Percentiles rank a stretch among this genome's conserved stretches.
These are phyloP conservation scores for Zea mays DNA, from an alignment of 176 grass and related monocot genomes.

Conservation along the genomic window DNA sequence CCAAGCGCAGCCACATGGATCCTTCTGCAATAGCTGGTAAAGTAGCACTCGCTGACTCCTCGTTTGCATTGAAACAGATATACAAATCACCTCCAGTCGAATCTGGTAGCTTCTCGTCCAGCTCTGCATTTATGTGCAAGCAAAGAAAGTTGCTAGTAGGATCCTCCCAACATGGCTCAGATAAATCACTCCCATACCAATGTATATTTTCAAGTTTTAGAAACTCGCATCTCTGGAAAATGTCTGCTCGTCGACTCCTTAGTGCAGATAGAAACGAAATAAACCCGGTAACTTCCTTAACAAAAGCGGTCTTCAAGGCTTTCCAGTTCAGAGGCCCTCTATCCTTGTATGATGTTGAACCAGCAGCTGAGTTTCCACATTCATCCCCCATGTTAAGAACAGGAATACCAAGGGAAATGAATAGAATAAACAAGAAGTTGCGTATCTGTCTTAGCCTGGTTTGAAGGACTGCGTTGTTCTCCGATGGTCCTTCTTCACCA, in stretches of 20 bases:
- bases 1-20: slow-evolving; percentile 72
- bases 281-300: slow-evolving; percentile 72
- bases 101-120: slow-evolving; percentile 24
- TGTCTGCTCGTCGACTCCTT: slow-evolving; percentile 54
- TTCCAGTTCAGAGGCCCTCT: slow-evolving; percentile 72
- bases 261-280: slow-evolving; percentile 75
- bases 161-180: slow-evolving; percentile 67
- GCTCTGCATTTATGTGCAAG: slow-evolving; percentile 61
- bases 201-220: slow-evolving; percentile 81
- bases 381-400: slow-evolving; percentile 97
- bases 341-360: slow-evolving; percentile 61
- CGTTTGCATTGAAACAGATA: slow-evolving; percentile 77
- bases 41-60: slow-evolving; percentile 36
- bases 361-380: slow-evolving; percentile 65
- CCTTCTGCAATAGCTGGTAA: slow-evolving; percentile 66
- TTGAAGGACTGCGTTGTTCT: slow-evolving; percentile 63
- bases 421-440: slow-evolving; percentile 81
- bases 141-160: slow-evolving; percentile 67
- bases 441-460: slow-evolving; percentile 78
- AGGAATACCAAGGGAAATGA: slow-evolving; percentile 78
- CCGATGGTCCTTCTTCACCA: slow-evolving; percentile 75
- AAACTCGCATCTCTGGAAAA: slow-evolving; percentile 81
- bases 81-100: slow-evolving; percentile 58
- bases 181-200: slow-evolving; percentile 73
- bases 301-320: slow-evolving; percentile 57